Evolutionary conservation across 345 rosid genomes (phyloP).

Genomic region (Balakata baccata): DNA sequence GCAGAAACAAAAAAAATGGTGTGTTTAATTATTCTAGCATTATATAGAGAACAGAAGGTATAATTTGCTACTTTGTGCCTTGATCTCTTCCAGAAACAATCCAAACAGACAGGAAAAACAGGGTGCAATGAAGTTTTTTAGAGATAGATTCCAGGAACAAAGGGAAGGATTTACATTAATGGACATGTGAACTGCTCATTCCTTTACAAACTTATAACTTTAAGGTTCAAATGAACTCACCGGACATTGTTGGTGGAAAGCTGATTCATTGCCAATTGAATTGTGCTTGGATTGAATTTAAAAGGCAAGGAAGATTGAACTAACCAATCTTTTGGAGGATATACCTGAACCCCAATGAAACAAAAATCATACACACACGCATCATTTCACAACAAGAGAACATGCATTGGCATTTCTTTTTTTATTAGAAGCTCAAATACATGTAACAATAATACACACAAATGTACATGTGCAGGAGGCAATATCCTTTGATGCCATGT

Average conservation of each 20-base stretch:
- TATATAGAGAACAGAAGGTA: too few relatives aligned
- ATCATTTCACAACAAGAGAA: neutral
- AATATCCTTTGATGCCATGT: neutral
- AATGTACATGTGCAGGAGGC: neutral
- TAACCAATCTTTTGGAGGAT: constrained; percentile 77
- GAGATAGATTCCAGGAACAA: neutral
- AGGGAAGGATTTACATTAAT: neutral
- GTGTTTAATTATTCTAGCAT: too few relatives aligned
- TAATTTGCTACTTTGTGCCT: neutral
- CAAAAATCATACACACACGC: neutral
- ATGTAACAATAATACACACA: neutral
- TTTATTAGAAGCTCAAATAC: neutral
- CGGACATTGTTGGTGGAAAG: constrained; percentile 69
- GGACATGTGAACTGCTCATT: neutral
- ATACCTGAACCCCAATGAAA: constrained; percentile 41
- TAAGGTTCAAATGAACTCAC: constrained; percentile 39
- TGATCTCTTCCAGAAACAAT: neutral
- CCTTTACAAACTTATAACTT: neutral
- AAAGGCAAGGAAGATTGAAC: constrained; percentile 73
- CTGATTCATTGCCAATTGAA: constrained; percentile 53
- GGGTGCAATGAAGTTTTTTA: neutral
- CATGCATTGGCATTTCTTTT: neutral
- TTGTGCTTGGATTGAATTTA: constrained; percentile 48
- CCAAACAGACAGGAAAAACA: neutral
- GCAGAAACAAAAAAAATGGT: too few relatives aligned